Base-by-base conservation (phyloP, 805 yeast genomes). In the Schwanniomyces polymorphus region DNA sequence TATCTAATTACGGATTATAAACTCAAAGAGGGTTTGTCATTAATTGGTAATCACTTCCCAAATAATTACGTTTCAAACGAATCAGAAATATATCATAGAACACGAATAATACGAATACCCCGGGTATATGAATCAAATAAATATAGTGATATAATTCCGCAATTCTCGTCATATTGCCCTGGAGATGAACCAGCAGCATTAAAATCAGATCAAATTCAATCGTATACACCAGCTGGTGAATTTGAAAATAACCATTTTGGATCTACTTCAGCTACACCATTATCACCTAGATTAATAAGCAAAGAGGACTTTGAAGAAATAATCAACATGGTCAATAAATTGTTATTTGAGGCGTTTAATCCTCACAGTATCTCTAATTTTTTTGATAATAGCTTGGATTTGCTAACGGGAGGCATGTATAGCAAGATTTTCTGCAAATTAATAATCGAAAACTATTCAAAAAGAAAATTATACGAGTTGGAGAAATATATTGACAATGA, bases 81-180 rank as follows among this genome's bases (percentile, higher is more conserved):
- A 7, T 66, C 80, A 2, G 44, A 48, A 0, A 44, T 53, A 18
- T 74, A 57, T 48, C 39, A 46, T 16, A 47, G 56, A 7, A 80
- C 87, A 0, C 65, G 92, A 48, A 72, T 86, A n/a, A 84, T 86
- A 4, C 60, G 91, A 44, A 71, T 86, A 2, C 90, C 92, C 4
- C 61, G 91, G 50, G 48, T 70, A 1, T 80, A 74, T 46, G 66
- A 67, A 14, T 54, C 58, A 1, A 38, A 50, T 16, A 45, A 28
- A 6, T 60, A 56, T 8, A 67, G 74, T 2, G 75, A 74, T 48
- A 31, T 65, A 27, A 67, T 72, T 16, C 90, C 91, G 1, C 79
- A 73, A 52, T 86, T 85, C 58, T 81, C 86, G 7, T 60, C 61
- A 0, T 59, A 50, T 7, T 52, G 75, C 0, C 91, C 91, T 0